These are phyloP conservation scores for Viola odorata DNA, from an alignment of 345 rosid species.

Conservation along the genomic window DNA sequence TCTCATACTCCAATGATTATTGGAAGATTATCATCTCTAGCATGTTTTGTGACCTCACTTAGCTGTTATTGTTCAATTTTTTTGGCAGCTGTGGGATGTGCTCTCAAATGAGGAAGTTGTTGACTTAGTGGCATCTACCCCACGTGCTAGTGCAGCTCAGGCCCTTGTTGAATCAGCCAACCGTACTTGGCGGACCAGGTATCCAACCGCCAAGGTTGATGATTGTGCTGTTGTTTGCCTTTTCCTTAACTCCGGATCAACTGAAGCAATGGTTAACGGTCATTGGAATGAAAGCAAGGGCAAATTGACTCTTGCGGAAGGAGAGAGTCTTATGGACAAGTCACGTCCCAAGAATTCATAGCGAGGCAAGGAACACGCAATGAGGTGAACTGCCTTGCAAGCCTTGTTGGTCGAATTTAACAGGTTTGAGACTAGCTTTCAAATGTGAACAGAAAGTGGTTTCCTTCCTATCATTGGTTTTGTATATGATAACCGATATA, in stretches of 20 bases:
- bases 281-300: no score
- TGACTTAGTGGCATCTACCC: constrained; percentile 3
- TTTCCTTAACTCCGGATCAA: constrained; percentile 4
- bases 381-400: no score
- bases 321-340: not conserved
- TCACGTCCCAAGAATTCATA: no score
- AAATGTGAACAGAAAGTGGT: not conserved
- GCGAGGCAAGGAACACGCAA: no score
- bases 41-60: not conserved
- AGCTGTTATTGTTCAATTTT: not conserved
- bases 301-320: no score
- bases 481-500: no score
- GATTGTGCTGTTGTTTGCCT: constrained; percentile 18
- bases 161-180: constrained; percentile 5
- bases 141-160: constrained; percentile 10
- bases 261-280: no score
- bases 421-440: not conserved
- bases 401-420: not conserved
- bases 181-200: constrained; percentile 10
- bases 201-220: constrained; percentile 13
- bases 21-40: not conserved
- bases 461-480: not conserved
- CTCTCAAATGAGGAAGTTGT: constrained; percentile 16
- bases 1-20: no score
- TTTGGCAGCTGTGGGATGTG: constrained; percentile 16